phyloP scores from a whole-genome alignment of 1,284 basidiomycete genomes.

The Albatrellus sp. region DNA sequence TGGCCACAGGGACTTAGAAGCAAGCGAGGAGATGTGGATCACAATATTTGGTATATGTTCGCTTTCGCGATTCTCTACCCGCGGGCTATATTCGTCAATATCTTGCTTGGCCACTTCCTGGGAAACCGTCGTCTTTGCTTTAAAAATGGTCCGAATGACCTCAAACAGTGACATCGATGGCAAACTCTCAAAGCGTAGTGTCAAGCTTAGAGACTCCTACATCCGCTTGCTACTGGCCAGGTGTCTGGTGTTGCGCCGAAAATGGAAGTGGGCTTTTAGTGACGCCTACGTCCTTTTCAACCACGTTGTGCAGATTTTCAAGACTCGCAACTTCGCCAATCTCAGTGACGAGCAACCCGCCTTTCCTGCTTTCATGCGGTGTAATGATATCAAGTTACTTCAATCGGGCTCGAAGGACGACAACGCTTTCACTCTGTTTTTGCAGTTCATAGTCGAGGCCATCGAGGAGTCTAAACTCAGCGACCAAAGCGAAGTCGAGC shows the following conservation, averaged over 20 bases:
- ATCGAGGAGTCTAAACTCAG: constrained; percentile 21
- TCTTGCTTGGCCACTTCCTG: constrained; percentile 52
- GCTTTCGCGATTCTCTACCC: constrained; percentile 67
- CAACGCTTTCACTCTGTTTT: constrained; percentile 68
- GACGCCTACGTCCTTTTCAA: constrained; percentile 50
- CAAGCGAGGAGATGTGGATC: constrained; percentile 67
- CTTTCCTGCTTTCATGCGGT: constrained; percentile 68
- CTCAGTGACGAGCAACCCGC: constrained; percentile 64
- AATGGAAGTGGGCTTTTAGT: constrained; percentile 68
- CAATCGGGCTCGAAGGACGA: constrained; percentile 43
- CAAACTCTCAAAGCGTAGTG: constrained; percentile 22
- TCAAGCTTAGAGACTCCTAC: constrained; percentile 65
- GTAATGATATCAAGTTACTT: constrained; percentile 46
- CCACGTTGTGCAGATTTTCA: constrained; percentile 67
- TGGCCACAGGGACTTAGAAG: constrained; percentile 25
- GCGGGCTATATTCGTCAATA: constrained; percentile 42
- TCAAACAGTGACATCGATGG: constrained; percentile 39
- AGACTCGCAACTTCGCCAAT: constrained; percentile 69
- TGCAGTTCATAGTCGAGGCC: constrained; percentile 64
- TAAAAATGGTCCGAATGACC: constrained; percentile 49
- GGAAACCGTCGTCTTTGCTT: constrained; percentile 46
- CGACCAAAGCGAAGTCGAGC: constrained; percentile 12
- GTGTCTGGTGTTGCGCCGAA: constrained; percentile 57
- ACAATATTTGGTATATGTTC: constrained; percentile 60
- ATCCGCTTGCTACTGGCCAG: constrained; percentile 62